phyloP scores from a whole-genome alignment of 768 basidiomycete species.

The Phylloporus scabripes region DNA sequence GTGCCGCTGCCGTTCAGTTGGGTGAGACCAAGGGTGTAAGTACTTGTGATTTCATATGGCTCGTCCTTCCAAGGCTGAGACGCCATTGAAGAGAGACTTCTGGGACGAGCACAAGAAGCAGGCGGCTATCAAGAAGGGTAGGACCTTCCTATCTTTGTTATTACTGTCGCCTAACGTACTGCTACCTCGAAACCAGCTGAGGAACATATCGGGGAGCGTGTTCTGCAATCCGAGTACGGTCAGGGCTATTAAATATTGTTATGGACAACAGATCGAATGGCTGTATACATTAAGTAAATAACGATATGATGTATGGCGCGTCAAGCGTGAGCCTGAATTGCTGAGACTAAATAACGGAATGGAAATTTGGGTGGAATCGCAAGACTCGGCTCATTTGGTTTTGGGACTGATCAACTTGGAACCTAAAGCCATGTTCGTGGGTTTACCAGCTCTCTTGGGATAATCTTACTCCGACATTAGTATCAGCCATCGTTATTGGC shows the following conservation, averaged over 20 bases:
- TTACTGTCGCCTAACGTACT: not conserved
- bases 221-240: not conserved
- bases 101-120: not conserved
- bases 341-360: not conserved
- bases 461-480: no score
- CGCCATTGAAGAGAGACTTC: not conserved
- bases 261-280: not conserved
- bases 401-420: no score
- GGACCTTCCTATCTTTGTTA: not conserved
- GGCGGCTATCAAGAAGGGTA: not conserved
- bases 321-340: not conserved
- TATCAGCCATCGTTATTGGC: no score
- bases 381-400: no score
- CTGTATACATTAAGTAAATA: not conserved
- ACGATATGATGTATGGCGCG: not conserved
- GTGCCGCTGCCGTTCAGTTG: conserved; percentile 3
- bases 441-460: no score
- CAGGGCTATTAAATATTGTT: not conserved
- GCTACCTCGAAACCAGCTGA: not conserved
- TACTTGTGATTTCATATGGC: not conserved
- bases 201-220: not conserved
- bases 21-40: conserved; percentile 15
- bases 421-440: no score
- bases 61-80: not conserved
- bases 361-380: not conserved